Percentiles rank a stretch among this genome's conserved stretches.
Evolutionary conservation across 306 rosid species (phyloP).

Genomic region (Dalbergia oliveri): DNA sequence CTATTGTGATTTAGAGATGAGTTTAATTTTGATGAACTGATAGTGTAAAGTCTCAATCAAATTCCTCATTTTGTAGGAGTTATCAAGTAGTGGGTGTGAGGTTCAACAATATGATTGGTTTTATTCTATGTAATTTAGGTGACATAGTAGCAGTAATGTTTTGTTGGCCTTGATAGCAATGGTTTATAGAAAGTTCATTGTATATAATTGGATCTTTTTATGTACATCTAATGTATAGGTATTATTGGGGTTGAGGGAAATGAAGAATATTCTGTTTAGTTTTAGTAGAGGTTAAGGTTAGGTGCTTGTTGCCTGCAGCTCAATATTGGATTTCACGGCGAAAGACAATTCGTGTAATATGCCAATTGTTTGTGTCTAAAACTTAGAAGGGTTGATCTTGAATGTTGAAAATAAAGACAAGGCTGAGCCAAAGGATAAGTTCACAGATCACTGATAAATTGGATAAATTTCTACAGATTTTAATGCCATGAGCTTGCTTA

Average conservation of each 20-base stretch:
- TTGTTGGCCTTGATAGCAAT: conserved; percentile 16
- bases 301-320: conserved; percentile 1
- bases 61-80: too few relatives aligned
- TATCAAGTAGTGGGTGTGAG: too few relatives aligned
- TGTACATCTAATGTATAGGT: conserved; percentile 9
- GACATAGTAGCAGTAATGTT: background rate
- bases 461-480: background rate
- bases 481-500: background rate
- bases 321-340: background rate
- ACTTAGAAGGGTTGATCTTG: conserved; percentile 1
- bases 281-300: conserved; percentile 14
- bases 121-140: conserved; percentile 2
- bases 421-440: background rate
- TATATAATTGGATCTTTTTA: conserved; percentile 33
- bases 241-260: background rate
- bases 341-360: background rate
- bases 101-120: background rate
- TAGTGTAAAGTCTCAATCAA: too few relatives aligned
- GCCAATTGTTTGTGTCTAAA: background rate
- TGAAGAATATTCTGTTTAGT: background rate
- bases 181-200: conserved; percentile 25
- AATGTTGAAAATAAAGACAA: background rate
- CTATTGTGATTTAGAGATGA: background rate
- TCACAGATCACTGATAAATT: background rate
- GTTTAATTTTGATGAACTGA: too few relatives aligned